phyloP scores from a whole-genome alignment of 164 flowering plant genomes.

The Berberis vulgaris region DNA sequence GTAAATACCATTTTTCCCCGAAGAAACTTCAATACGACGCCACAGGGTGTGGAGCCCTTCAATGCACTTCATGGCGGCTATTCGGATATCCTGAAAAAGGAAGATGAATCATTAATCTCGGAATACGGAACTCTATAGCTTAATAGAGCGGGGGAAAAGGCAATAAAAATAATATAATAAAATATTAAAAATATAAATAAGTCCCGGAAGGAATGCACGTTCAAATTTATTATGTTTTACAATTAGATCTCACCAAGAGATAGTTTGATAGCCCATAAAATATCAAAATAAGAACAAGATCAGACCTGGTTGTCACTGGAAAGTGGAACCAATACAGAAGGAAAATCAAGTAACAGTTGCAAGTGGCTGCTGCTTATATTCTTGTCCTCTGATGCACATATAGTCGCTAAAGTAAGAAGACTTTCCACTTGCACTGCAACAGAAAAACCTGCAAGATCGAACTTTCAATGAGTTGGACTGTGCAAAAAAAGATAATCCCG shows the following conservation, averaged over 20 bases:
- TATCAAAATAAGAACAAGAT: background rate
- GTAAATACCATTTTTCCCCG: slow-evolving; percentile 45
- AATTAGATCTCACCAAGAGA: background rate
- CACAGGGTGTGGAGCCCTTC: slow-evolving; percentile 41
- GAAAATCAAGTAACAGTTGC: slow-evolving; percentile 48
- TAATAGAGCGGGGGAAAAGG: background rate
- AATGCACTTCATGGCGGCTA: slow-evolving; percentile 64
- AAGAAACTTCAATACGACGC: slow-evolving; percentile 22
- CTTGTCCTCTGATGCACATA: slow-evolving; percentile 39
- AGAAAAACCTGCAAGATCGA: slow-evolving; percentile 43
- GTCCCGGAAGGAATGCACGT: too few species aligned
- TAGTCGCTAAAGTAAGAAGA: slow-evolving; percentile 44
- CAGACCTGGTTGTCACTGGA: slow-evolving; percentile 62
- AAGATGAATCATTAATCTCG: background rate
- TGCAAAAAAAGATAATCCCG: background rate
- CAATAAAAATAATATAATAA: too few species aligned
- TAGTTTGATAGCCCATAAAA: background rate
- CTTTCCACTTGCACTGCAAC: slow-evolving; percentile 52
- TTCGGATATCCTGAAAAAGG: slow-evolving; percentile 41
- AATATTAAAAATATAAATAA: too few species aligned
- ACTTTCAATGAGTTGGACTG: slow-evolving; percentile 5
- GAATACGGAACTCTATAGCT: background rate
- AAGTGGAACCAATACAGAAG: slow-evolving; percentile 74
- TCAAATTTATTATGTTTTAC: too few species aligned
- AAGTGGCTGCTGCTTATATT: slow-evolving; percentile 11